Evolutionary conservation across 108 stramenopile genomes (phyloP), one percentile per base, ranked within the genome.

Genomic region (Nitzschia palea): DNA sequence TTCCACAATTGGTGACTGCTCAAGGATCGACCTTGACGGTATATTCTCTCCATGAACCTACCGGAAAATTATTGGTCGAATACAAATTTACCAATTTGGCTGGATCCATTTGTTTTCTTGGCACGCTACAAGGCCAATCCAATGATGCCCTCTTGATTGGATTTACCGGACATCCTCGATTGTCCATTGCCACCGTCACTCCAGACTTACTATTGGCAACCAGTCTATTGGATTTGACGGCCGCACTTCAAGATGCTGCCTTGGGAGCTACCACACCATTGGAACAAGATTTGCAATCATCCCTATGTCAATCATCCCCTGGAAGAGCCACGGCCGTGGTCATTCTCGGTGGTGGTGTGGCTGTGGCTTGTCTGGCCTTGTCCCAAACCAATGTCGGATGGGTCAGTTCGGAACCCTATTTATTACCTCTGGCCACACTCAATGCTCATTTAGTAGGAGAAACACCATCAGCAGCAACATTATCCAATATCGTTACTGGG

Each of bases 1-100:
- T 84, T n/a, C 88, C 87, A 10, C 85, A 94, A 67, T 69, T 94
- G 60, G 85, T 94, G 53, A 94, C 90, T 22, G 93, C 93, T 2
- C 80, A 89, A 36, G 77, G 81, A 18, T 86, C 81, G n/a, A 76
- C 89, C 6, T 54, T 94, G 14, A 71, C 76, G 1, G 68, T 94
- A 18, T 91, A 89, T 60, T 69, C 73, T 20, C 51, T 90, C 5
- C 60, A 80, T 12, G 45, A 66, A 50, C 65, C 76, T 23, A 87
- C 81, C 23, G 86, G 85, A 3, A 87, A 78, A 42, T 45, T 93
- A 40, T 53, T 77, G 8, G 30, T 86, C 2, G 61, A 80, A 10
- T 67, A 80, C n/a, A 69, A 74, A 8, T 89, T 84, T 63, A 62
- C 86, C 32, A 80, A 94, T 67, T 43, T 94, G 22, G 88, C 89